Evolutionary conservation across 176 grass and related monocot species (phyloP).

Genomic region (Eragrostis nindensis): DNA sequence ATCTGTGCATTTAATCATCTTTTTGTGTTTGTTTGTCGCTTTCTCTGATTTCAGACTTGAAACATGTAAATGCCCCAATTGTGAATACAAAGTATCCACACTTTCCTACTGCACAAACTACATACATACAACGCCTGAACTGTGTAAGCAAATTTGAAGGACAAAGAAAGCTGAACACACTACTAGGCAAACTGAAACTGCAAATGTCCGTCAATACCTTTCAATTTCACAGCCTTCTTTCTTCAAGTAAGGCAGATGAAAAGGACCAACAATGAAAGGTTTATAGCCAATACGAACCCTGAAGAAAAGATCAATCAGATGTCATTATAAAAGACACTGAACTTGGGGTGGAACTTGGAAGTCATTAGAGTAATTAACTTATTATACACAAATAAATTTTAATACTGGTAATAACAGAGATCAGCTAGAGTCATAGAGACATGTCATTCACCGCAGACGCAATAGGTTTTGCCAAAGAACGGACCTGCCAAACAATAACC

Average conservation of each 20-base stretch:
- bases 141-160: not conserved
- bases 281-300: conserved; percentile 29
- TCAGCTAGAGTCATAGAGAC: not conserved
- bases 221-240: no score
- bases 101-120: not conserved
- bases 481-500: not conserved
- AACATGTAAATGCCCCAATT: not conserved
- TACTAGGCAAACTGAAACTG: not conserved
- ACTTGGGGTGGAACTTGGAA: not conserved
- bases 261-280: not conserved
- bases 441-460: not conserved
- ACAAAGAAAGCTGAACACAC: not conserved
- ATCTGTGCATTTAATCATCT: not conserved
- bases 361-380: not conserved
- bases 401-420: not conserved
- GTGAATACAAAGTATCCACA: conserved; percentile 11
- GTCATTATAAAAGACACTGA: not conserved
- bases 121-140: not conserved
- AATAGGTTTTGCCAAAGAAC: not conserved
- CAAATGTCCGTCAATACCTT: not conserved
- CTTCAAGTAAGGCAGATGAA: no score
- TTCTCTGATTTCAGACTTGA: conserved; percentile 6
- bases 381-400: not conserved
- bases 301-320: not conserved
- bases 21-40: not conserved